phyloP scores from a whole-genome alignment of 495 filamentous ascomycete genomes.

The Venustampulla echinocandica region DNA sequence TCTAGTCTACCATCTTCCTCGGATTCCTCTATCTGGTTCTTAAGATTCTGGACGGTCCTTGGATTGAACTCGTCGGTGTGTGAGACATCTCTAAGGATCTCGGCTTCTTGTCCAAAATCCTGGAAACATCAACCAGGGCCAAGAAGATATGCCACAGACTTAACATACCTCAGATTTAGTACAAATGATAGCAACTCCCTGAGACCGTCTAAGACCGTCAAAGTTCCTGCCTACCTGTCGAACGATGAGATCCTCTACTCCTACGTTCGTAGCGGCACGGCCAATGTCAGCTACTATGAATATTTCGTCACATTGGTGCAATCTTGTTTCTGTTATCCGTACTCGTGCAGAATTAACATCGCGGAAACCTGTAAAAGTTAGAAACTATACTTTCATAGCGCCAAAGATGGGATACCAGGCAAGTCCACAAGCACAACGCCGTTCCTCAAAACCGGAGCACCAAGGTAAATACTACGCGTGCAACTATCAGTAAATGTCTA shows the following conservation, averaged over 20 bases:
- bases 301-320: constrained; percentile 7
- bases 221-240: constrained; percentile 8
- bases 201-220: not conserved
- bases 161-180: constrained; percentile 7
- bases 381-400: not conserved
- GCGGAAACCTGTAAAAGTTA: constrained; percentile 1
- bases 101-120: constrained; percentile 1
- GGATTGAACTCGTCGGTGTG: constrained; percentile 3
- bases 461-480: constrained; percentile 2
- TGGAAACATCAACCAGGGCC: not conserved
- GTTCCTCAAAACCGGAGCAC: not conserved
- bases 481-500: not conserved
- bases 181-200: constrained; percentile 3
- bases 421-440: constrained; percentile 4
- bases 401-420: not conserved
- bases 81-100: constrained; percentile 3
- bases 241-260: constrained; percentile 1
- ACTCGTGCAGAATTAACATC: constrained; percentile 6
- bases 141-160: not conserved
- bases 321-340: constrained; percentile 3
- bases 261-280: not conserved
- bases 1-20: not conserved
- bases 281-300: constrained; percentile 3
- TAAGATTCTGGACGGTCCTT: not conserved
- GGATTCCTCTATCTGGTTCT: constrained; percentile 2